Percentiles rank a stretch among this genome's conserved stretches.
Evolutionary conservation across 208 protist genomes (phyloP).

Genomic region (Porcisia hertigi): DNA sequence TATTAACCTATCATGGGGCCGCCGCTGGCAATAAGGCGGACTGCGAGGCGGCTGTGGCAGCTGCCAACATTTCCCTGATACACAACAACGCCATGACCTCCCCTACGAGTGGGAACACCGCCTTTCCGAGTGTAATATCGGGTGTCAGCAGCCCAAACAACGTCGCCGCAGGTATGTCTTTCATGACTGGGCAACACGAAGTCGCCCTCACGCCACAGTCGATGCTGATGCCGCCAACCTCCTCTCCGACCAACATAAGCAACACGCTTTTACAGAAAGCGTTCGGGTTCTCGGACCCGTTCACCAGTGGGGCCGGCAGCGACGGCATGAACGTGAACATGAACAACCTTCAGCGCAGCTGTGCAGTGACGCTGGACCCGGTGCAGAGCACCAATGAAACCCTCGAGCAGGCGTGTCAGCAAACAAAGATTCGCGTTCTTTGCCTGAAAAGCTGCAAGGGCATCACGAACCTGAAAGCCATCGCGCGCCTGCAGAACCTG

Average conservation of each 20-base stretch:
- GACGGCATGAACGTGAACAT: conserved; percentile 48
- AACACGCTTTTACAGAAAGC: conserved; percentile 31
- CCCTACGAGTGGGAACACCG: conserved; percentile 13
- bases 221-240: conserved; percentile 17
- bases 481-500: conserved; percentile 52
- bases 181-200: conserved; percentile 20
- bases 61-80: conserved; percentile 23
- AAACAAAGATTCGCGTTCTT: conserved; percentile 56
- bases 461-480: conserved; percentile 55
- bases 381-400: conserved; percentile 50
- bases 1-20: conserved; percentile 15
- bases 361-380: conserved; percentile 52
- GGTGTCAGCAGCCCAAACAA: conserved; percentile 10
- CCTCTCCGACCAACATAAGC: conserved; percentile 32
- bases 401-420: conserved; percentile 61
- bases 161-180: conserved; percentile 16
- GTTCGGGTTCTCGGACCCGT: conserved; percentile 24
- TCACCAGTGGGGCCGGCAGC: conserved; percentile 21
- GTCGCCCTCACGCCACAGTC: conserved; percentile 14
- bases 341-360: conserved; percentile 37
- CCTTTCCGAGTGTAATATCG: conserved; percentile 25
- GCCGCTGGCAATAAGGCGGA: conserved; percentile 17
- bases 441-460: conserved; percentile 63
- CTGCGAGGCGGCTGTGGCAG: conserved; percentile 14
- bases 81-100: conserved; percentile 30